A percentile compares a stretch with the other conserved stretches of the same genome.
These are phyloP conservation scores for Pseudogymnoascus verrucosus DNA, from an alignment of 2,329 filamentous ascomycete species.

Conservation along the genomic window DNA sequence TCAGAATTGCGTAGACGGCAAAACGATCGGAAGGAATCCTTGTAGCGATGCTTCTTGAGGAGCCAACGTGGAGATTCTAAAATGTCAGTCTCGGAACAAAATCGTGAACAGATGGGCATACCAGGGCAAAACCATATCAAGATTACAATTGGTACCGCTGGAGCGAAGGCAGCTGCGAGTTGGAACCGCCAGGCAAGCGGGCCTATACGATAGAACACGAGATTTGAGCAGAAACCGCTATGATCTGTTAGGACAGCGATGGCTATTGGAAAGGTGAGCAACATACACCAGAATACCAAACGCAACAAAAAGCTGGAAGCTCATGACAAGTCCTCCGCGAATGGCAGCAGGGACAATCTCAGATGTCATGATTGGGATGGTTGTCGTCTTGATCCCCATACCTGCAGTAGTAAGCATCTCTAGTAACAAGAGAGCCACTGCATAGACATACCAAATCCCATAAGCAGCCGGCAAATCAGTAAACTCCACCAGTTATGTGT, in stretches of 20 bases:
- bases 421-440: slow-evolving; percentile 62
- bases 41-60: slow-evolving; percentile 11
- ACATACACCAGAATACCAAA: slow-evolving; percentile 47
- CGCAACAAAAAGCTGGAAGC: slow-evolving; percentile 64
- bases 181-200: slow-evolving; percentile 52
- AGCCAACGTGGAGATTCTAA: slow-evolving; percentile 13
- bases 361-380: slow-evolving; percentile 66
- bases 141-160: slow-evolving; percentile 46
- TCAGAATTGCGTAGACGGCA: slow-evolving; percentile 13
- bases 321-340: slow-evolving; percentile 71
- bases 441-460: slow-evolving; percentile 66
- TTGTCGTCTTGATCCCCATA: slow-evolving; percentile 63
- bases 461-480: slow-evolving; percentile 53
- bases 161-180: slow-evolving; percentile 54
- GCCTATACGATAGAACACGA: slow-evolving; percentile 45
- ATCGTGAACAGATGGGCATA: neutral
- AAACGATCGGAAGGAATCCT: slow-evolving; percentile 13
- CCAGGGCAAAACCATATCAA: slow-evolving; percentile 56
- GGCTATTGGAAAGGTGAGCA: neutral
- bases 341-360: slow-evolving; percentile 64
- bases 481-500: slow-evolving; percentile 64
- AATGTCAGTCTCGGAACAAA: neutral
- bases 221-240: slow-evolving; percentile 51
- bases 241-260: neutral
- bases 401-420: slow-evolving; percentile 60